phyloP scores from a whole-genome alignment of 257 asterid species.

The Catharanthus roseus region DNA sequence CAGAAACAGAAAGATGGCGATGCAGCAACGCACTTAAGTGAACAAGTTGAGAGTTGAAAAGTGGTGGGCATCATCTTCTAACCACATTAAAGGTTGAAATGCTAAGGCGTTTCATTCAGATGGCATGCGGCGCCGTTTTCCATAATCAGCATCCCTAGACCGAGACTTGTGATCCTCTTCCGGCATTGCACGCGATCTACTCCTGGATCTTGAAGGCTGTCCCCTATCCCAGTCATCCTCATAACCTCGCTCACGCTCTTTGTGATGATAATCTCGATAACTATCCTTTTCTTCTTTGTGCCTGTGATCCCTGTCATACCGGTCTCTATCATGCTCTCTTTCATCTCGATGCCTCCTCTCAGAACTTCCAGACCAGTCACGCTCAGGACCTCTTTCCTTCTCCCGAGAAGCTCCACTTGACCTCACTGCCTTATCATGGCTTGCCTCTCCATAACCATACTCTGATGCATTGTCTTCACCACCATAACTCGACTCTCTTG shows the following conservation, averaged over 20 bases:
- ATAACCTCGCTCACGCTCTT: conserved; percentile 32
- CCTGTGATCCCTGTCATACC: conserved; percentile 41
- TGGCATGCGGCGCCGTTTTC: conserved; percentile 41
- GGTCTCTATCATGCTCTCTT: conserved; percentile 37
- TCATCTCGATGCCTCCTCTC: conserved; percentile 50
- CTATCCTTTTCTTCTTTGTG: conserved; percentile 39
- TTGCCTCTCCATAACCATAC: conserved; percentile 42
- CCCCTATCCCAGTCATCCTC: conserved; percentile 40
- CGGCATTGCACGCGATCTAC: conserved; percentile 40
- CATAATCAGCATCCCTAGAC: conserved; percentile 45
- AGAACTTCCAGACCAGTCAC: conserved; percentile 44
- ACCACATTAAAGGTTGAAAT: conserved; percentile 7
- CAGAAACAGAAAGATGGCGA: conserved; percentile 29
- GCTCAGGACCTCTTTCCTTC: conserved; percentile 44
- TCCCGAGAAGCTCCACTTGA: conserved; percentile 38
- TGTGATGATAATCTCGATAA: conserved; percentile 30
- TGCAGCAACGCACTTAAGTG: conserved; percentile 27
- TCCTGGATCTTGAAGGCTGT: conserved; percentile 44
- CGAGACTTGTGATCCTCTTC: conserved; percentile 42
- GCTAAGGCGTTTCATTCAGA: conserved; percentile 30
- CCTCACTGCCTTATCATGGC: conserved; percentile 42
- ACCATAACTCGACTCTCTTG: conserved; percentile 54
- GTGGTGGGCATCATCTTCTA: conserved; percentile 6
- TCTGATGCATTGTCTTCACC: conserved; percentile 53
- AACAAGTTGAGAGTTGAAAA: conserved; percentile 14